Base-by-base conservation (phyloP, 768 basidiomycete genomes). In the Lactifluus echinatus region DNA sequence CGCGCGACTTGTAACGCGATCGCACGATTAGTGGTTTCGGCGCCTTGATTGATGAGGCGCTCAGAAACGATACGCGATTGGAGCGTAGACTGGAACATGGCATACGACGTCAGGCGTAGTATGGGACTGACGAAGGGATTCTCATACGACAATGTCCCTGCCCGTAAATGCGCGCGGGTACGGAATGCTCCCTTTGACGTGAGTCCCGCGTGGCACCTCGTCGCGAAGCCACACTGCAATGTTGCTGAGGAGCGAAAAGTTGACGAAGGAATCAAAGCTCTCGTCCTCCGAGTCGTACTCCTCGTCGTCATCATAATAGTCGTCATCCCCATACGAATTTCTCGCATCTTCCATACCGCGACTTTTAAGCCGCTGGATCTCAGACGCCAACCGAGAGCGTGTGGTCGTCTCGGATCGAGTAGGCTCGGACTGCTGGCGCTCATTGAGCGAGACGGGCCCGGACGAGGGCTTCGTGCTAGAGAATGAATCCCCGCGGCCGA, bases 141-240 rank as follows among this genome's bases (percentile, higher is more conserved):
- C 7, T 77, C 90, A 66, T 72, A 93, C 89, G 62, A 98, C 92
- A 34, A 95, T 83, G 65, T 97, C 93, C 66, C 89, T 90, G 6
- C 95, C 95, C 2, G 95, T 97, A 64, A 98, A 97, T 21, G 90
- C 87, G 3, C 83, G 76, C 4, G 86, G 88, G 68, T 95, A 95
- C 2, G 89, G 87, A 40, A 97, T 89, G 54, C 92, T 89, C 7
- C 91, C 92, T 73, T 97, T 96, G 59, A 91, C 87, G 64, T 96
- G 94, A 7, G 80, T 83, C 7, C 83, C 85, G 53, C 89, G 78
- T 3, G 89, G 90, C 2, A 98, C 90, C 67, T 90, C 88, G 71
- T 98, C 94, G 54, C 87, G 79, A 55, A 98, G 72, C 67, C 89
- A 85, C 34, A 94, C 85, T 1, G 93, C 93, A 46, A 96, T 80